Evolutionary conservation across 805 yeast species (phyloP).

Genomic region (Metschnikowia cerradonensis): DNA sequence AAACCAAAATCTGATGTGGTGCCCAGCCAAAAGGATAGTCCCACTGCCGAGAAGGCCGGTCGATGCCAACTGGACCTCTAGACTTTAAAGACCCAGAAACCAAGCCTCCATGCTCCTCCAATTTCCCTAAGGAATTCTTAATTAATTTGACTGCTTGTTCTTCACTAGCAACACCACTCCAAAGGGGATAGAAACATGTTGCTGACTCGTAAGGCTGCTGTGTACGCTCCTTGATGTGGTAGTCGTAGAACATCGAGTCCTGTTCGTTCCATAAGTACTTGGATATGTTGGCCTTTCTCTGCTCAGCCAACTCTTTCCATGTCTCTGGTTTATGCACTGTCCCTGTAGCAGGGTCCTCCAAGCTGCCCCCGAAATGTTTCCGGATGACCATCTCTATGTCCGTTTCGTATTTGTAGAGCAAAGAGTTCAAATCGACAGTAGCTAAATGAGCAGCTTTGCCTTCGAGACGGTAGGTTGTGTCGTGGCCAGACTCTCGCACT

Average conservation of each 20-base stretch:
- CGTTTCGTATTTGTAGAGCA: conserved; percentile 82
- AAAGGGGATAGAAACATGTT: conserved; percentile 87
- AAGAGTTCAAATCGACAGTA: conserved; percentile 82
- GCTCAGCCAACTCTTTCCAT: conserved; percentile 62
- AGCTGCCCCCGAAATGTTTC: conserved; percentile 48
- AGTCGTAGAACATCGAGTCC: conserved; percentile 77
- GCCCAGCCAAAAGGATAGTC: conserved; percentile 99
- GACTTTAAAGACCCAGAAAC: conserved; percentile 77
- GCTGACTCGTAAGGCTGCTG: conserved; percentile 77
- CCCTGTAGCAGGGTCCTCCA: conserved; percentile 21
- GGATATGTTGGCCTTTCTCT: conserved; percentile 53
- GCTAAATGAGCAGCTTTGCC: conserved; percentile 87
- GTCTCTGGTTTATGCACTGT: conserved; percentile 42
- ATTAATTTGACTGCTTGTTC: conserved; percentile 69
- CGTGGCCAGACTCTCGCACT: conserved; percentile 95
- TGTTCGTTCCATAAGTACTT: conserved; percentile 81
- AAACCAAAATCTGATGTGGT: conserved; percentile 91
- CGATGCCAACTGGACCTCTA: conserved; percentile 64
- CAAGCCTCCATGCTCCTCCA: conserved; percentile 86
- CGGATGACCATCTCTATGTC: conserved; percentile 72
- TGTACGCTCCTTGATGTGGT: conserved; percentile 54
- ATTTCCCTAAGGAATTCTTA: conserved; percentile 51
- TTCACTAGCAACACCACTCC: conserved; percentile 66
- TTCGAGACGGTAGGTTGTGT: conserved; percentile 85
- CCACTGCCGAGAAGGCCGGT: conserved; percentile 93